Evolutionary conservation across 495 filamentous ascomycete genomes (phyloP).

Genomic region (Immersiella caudata): DNA sequence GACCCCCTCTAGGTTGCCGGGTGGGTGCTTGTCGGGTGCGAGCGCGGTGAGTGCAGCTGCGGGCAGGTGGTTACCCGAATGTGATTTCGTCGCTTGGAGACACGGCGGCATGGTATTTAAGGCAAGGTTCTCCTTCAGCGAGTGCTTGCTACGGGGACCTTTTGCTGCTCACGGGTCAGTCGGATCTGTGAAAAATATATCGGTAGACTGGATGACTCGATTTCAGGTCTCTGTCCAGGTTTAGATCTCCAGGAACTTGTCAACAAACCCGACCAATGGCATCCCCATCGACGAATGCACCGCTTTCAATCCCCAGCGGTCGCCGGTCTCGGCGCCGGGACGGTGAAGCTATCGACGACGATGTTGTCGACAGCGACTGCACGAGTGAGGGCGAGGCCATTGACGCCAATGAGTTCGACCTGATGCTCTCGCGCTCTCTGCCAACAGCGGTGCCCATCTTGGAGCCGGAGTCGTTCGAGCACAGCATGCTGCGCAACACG

Average conservation of each 20-base stretch:
- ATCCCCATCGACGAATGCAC: background rate
- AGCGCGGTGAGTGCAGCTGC: background rate
- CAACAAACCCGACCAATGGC: constrained; percentile 11
- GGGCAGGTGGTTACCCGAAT: background rate
- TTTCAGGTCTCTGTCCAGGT: background rate
- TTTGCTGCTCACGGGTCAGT: background rate
- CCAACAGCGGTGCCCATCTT: constrained; percentile 38
- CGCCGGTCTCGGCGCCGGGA: constrained; percentile 13
- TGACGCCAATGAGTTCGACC: constrained; percentile 47
- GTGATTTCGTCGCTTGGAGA: background rate
- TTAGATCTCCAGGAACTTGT: background rate
- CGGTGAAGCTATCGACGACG: background rate
- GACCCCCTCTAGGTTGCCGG: background rate
- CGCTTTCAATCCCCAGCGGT: background rate
- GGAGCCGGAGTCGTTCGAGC: constrained; percentile 44
- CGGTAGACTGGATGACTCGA: background rate
- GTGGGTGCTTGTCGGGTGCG: background rate
- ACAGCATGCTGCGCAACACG: constrained; percentile 41
- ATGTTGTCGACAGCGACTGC: background rate
- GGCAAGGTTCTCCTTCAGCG: background rate
- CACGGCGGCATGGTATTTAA: background rate
- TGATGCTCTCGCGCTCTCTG: constrained; percentile 44
- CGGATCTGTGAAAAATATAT: background rate
- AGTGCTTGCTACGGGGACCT: background rate
- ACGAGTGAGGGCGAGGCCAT: constrained; percentile 31